phyloP scores from a whole-genome alignment of 345 rosid genomes.

The Eucalyptus regnans region DNA sequence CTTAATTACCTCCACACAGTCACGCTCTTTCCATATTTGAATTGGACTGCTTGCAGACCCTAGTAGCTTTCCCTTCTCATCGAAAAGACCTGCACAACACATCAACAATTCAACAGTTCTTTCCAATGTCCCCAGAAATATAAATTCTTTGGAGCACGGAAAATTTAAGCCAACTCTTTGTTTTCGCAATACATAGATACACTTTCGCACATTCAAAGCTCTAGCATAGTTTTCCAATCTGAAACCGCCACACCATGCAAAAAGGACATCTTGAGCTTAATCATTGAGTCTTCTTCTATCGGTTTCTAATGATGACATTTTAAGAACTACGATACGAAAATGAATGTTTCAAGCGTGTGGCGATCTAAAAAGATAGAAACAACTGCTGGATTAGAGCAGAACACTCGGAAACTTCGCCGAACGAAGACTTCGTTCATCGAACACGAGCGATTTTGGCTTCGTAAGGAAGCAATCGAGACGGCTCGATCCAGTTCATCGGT shows the following conservation, averaged over 20 bases:
- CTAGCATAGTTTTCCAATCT: neutral
- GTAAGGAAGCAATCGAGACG: neutral
- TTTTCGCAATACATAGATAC: neutral
- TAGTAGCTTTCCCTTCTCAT: conserved; percentile 74
- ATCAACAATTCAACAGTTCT: neutral
- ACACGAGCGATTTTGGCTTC: neutral
- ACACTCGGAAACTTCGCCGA: neutral
- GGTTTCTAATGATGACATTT: neutral
- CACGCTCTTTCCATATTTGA: conserved; percentile 91
- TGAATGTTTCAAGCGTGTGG: neutral
- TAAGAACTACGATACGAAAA: neutral
- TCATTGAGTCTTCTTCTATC: neutral
- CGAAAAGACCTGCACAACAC: conserved; percentile 53
- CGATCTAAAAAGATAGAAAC: neutral
- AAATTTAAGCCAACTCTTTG: neutral
- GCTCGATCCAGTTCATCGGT: neutral
- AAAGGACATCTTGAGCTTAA: neutral
- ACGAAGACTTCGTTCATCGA: neutral
- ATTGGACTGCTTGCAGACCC: conserved; percentile 85
- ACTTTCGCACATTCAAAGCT: neutral
- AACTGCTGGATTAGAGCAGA: neutral
- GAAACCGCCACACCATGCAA: neutral
- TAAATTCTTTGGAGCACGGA: neutral
- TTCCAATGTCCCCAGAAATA: neutral
- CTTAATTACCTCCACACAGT: conserved; percentile 59